Percentiles rank a stretch among this genome's conserved stretches.
Evolutionary conservation across 495 filamentous ascomycete species (phyloP).

Genomic region (Penicillium simplicissimum): DNA sequence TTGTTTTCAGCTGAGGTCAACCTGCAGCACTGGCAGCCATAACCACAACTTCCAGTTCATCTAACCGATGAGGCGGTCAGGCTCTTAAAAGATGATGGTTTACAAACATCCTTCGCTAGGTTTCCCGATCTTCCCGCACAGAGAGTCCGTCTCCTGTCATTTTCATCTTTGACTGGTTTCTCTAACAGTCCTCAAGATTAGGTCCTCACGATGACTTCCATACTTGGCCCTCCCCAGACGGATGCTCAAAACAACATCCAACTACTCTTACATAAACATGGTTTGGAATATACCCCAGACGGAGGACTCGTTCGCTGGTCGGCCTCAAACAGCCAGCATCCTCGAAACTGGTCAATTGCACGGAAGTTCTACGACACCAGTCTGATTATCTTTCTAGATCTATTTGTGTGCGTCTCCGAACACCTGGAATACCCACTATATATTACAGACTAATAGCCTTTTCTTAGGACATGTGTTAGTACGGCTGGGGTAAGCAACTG

Average conservation of each 20-base stretch:
- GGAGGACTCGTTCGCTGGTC: slow-evolving; percentile 17
- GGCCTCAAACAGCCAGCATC: slow-evolving; percentile 17
- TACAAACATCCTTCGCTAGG: too few relatives aligned
- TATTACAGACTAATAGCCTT: background rate
- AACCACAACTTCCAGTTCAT: too few relatives aligned
- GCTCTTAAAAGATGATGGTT: too few relatives aligned
- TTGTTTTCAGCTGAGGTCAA: too few relatives aligned
- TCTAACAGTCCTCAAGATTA: too few relatives aligned
- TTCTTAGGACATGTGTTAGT: slow-evolving; percentile 29
- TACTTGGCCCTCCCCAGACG: too few relatives aligned
- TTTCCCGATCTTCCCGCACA: too few relatives aligned
- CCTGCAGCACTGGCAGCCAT: too few relatives aligned
- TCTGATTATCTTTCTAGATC: slow-evolving; percentile 19
- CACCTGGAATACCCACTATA: background rate
- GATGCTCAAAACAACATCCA: background rate
- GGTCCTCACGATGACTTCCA: too few relatives aligned
- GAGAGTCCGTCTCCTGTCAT: too few relatives aligned
- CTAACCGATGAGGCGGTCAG: too few relatives aligned
- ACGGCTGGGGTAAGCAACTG: slow-evolving; percentile 28
- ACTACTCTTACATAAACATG: slow-evolving; percentile 1
- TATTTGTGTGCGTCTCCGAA: slow-evolving; percentile 10
- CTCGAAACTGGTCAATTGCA: slow-evolving; percentile 14
- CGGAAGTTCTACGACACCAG: slow-evolving; percentile 19
- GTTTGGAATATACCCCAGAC: slow-evolving; percentile 13
- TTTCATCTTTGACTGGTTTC: too few relatives aligned